A percentile compares a stretch with the other conserved stretches of the same genome.
Conservation (phyloP, 306 rosid genomes). For the Mucuna pruriens region DNA sequence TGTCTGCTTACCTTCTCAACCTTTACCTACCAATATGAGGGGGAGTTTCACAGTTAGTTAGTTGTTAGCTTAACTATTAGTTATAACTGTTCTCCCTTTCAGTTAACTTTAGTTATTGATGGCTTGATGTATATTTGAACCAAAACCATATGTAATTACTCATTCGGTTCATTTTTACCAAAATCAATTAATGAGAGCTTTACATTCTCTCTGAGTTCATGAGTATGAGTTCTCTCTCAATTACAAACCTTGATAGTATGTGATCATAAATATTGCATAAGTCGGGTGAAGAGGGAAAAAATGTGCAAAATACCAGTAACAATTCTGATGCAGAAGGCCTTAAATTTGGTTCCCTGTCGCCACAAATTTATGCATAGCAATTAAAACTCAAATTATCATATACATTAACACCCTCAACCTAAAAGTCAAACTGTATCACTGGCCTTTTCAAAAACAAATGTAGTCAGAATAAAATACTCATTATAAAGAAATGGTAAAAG, state of each 20-base stretch:
- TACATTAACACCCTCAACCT: constrained; percentile 15
- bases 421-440: constrained; percentile 27
- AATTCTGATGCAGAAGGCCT: constrained; percentile 81
- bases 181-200: background rate
- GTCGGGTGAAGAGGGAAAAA: constrained; percentile 11
- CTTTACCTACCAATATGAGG: background rate
- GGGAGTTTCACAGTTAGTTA: background rate
- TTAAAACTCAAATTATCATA: constrained; percentile 36
- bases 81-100: background rate
- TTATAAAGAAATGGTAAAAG: constrained; percentile 21
- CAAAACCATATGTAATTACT: background rate
- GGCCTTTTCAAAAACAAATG: constrained; percentile 26
- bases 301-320: constrained; percentile 67
- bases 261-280: constrained; percentile 7
- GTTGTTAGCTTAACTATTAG: background rate
- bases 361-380: constrained; percentile 40
- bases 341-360: constrained; percentile 86
- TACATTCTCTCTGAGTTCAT: background rate
- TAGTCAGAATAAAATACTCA: constrained; percentile 16
- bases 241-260: background rate
- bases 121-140: background rate
- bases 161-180: background rate
- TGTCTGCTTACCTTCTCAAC: background rate
- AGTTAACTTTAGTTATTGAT: background rate
- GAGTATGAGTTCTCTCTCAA: background rate